Evolutionary conservation across 73 alveolate species (phyloP).

Genomic region (Blepharisma stoltei): DNA sequence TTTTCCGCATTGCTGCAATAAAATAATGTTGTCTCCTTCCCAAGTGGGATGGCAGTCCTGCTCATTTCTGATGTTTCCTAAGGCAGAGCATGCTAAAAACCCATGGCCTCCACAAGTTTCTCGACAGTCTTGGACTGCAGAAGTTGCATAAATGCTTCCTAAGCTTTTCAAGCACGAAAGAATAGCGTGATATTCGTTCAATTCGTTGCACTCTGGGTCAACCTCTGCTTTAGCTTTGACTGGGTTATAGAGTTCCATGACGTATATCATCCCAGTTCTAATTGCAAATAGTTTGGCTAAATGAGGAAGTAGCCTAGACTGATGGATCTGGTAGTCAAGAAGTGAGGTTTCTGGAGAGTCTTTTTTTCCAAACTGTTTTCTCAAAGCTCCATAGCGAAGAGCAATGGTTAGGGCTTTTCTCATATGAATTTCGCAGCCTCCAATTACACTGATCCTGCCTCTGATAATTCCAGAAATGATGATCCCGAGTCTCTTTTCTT

Average conservation of each 20-base stretch:
- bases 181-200: conserved; percentile 33
- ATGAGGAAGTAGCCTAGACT: conserved; percentile 59
- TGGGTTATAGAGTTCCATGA: conserved; percentile 11
- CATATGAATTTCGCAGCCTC: conserved; percentile 42
- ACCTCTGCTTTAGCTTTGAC: neutral
- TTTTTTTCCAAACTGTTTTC: conserved; percentile 64
- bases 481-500: conserved; percentile 77
- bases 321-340: conserved; percentile 60
- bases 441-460: conserved; percentile 65
- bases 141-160: conserved; percentile 38
- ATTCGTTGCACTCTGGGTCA: conserved; percentile 32
- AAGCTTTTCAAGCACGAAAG: conserved; percentile 53
- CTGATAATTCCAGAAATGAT: conserved; percentile 60
- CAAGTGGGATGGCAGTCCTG: conserved; percentile 44
- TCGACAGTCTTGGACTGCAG: conserved; percentile 55
- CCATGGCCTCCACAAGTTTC: conserved; percentile 75
- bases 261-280: conserved; percentile 42
- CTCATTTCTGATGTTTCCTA: conserved; percentile 36
- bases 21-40: conserved; percentile 86
- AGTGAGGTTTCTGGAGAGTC: conserved; percentile 57
- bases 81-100: conserved; percentile 54
- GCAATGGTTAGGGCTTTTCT: conserved; percentile 50
- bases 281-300: conserved; percentile 64
- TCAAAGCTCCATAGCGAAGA: conserved; percentile 58
- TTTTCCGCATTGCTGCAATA: conserved; percentile 68